These are phyloP conservation scores for Pyrrhoderma lamaoense DNA, from an alignment of 1,284 basidiomycete species.

Conservation along the genomic window DNA sequence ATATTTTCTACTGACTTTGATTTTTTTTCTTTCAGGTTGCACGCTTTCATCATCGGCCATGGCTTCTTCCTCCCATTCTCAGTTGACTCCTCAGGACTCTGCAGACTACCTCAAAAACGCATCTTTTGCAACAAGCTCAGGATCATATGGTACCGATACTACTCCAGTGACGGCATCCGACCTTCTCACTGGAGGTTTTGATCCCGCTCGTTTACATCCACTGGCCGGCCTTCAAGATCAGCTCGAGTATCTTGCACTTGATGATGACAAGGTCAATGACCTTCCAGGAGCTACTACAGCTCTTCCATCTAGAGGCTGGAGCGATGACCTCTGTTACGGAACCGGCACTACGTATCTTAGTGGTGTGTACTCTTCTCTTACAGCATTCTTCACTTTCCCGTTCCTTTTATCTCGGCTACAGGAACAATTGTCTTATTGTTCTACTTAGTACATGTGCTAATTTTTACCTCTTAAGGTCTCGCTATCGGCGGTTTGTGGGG, in stretches of 20 bases:
- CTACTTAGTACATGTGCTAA: slow-evolving; percentile 61
- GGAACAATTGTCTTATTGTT: slow-evolving; percentile 58
- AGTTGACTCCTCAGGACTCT: slow-evolving; percentile 34
- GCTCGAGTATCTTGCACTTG: slow-evolving; percentile 86
- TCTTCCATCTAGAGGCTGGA: slow-evolving; percentile 93
- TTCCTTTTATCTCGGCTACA: slow-evolving; percentile 43
- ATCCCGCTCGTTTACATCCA: slow-evolving; percentile 86
- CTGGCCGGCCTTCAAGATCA: slow-evolving; percentile 83
- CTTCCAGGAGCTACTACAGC: slow-evolving; percentile 81
- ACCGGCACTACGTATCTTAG: slow-evolving; percentile 98
- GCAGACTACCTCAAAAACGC: slow-evolving; percentile 47
- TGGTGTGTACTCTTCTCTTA: slow-evolving; percentile 66
- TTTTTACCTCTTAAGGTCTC: slow-evolving; percentile 64
- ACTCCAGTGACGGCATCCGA: slow-evolving; percentile 72
- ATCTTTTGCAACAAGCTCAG: slow-evolving; percentile 41
- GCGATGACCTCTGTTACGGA: slow-evolving; percentile 98
- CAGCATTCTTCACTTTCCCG: slow-evolving; percentile 41
- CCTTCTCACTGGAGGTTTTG: slow-evolving; percentile 77
- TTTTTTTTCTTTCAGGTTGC: slow-evolving; percentile 5
- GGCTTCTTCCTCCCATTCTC: slow-evolving; percentile 17
- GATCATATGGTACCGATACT: slow-evolving; percentile 34
- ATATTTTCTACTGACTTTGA: no score
- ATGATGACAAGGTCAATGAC: slow-evolving; percentile 88
- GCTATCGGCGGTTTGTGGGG: slow-evolving; percentile 93
- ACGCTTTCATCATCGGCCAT: slow-evolving; percentile 4